A percentile compares a stretch with the other conserved stretches of the same genome.
Conservation (phyloP, 75 land plant genomes). For the Picea sitchensis region DNA sequence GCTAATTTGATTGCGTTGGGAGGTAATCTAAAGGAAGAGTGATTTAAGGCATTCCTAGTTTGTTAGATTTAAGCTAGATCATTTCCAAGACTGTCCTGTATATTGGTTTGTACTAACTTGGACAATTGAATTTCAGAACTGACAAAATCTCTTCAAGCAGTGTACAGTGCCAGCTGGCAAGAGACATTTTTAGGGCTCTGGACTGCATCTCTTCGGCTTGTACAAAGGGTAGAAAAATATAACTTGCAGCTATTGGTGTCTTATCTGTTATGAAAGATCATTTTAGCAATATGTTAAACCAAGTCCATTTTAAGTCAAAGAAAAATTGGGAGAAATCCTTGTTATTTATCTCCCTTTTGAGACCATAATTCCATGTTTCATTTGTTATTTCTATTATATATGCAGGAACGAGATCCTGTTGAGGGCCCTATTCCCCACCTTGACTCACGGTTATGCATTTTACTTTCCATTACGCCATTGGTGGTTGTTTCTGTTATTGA, state of each 20-base stretch:
- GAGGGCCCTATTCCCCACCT: constrained; percentile 87
- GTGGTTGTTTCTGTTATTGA: constrained; percentile 72
- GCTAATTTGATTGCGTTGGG: neutral
- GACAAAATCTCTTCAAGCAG: constrained; percentile 70
- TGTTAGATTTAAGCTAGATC: neutral
- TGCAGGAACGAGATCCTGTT: constrained; percentile 73
- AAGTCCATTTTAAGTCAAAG: neutral
- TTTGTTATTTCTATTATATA: neutral
- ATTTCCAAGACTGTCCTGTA: constrained; percentile 2
- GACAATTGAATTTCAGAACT: constrained; percentile 46
- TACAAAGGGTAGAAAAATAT: constrained; percentile 67
- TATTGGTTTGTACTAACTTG: neutral
- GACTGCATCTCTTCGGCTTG: constrained; percentile 76
- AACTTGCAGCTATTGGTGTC: neutral
- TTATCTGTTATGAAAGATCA: neutral
- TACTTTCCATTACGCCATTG: constrained; percentile 69
- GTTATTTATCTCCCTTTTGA: neutral
- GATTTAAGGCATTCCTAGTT: neutral
- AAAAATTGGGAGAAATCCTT: neutral
- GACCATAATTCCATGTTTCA: neutral
- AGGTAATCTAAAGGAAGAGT: neutral
- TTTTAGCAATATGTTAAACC: neutral
- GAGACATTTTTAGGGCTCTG: constrained; percentile 85
- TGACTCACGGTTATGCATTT: constrained; percentile 75
- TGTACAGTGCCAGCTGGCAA: constrained; percentile 80